Percentiles rank a stretch among this genome's conserved stretches.
Conservation (phyloP, 345 rosid species). For the Eucalyptus sp. region DNA sequence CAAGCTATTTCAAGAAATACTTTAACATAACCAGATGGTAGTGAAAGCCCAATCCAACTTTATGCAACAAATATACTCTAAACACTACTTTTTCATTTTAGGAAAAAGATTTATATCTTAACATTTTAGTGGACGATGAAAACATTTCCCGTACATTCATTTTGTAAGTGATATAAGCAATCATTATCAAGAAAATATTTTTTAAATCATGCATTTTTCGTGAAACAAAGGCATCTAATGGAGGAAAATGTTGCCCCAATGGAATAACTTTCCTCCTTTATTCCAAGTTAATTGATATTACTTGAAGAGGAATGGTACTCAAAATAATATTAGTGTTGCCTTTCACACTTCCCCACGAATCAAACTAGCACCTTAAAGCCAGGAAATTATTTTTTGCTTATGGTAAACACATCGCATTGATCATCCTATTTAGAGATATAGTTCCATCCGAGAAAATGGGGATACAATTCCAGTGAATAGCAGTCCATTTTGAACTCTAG, state of each 20-base stretch:
- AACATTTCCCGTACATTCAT: neutral
- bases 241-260: neutral
- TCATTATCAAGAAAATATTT: neutral
- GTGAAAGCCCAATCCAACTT: neutral
- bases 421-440: neutral
- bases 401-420: neutral
- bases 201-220: too few species aligned
- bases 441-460: neutral
- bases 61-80: neutral
- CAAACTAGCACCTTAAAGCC: neutral
- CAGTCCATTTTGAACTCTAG: neutral
- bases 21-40: neutral
- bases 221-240: too few species aligned
- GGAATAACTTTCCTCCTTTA: neutral
- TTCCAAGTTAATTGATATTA: neutral
- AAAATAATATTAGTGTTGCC: neutral
- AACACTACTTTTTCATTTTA: neutral
- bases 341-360: neutral
- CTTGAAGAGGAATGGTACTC: neutral
- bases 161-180: neutral
- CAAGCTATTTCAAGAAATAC: too few species aligned
- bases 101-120: neutral
- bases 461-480: neutral
- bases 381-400: neutral
- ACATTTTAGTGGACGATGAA: neutral